Base-by-base conservation (phyloP, 139 green algal genomes). In the Tetradesmus obliquus region DNA sequence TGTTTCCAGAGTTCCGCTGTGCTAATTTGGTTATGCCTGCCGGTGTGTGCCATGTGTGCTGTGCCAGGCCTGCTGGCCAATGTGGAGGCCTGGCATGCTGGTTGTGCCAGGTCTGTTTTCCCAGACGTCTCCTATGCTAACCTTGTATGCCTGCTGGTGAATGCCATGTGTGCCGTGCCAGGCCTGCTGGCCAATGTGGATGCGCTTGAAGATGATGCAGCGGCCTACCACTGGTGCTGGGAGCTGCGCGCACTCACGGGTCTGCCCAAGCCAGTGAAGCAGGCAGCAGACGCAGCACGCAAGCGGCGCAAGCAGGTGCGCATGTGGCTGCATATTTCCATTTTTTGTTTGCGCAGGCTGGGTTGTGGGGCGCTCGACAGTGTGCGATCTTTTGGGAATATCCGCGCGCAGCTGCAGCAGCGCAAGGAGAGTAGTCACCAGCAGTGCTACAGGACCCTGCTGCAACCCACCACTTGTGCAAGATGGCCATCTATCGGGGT, bases 171-270 rank as follows among this genome's bases (percentile, higher is more conserved):
- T 13, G 7, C 4, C 45, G 13, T 2, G 54, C 10, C 79, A 91
- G 88, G 88, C 79, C 32, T 72, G 55, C 79, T 58, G 55, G 89
- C 89, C 4, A 54, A 88, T 57, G 60, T 94, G 69, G 94, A 96
- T 55, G 90, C 92, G 0, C 60, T 95, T 20, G 95, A 97, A 58
- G 95, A 97, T 79, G 84, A 71, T 19, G 88, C 69, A 5, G 69
- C 86, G 1, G 90, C 91, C 5, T 86, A 82, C 20, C 85, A 97
- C 89, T 98, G 96, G 96, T 94, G 95, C 72, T 98, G 96, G 96
- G 96, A 98, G 89, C 86, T 97, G 69, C 92, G 96, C 0, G 93
- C 97, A 15, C 79, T 97, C 6, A 57, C 71, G 15, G 62, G 55
- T n/a, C 72, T 87, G 69, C 91, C 93, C 58, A 93, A 93, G 89